Conservation (phyloP, 306 rosid genomes). For the Fragaria ananassa region DNA sequence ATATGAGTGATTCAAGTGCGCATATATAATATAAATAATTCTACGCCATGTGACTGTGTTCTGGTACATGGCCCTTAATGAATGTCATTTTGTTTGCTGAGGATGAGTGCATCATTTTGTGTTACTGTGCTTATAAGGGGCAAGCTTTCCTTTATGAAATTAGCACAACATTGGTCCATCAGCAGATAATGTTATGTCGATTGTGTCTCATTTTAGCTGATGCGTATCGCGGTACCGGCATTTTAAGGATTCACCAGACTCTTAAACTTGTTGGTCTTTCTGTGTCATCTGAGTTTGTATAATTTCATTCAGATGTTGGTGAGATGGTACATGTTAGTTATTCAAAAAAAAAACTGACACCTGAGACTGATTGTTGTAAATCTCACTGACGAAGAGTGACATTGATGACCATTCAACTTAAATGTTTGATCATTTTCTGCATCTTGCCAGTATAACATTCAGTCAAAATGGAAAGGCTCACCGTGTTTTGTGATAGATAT, state of each 20-base stretch:
- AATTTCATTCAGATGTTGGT: background rate
- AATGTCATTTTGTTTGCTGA: background rate
- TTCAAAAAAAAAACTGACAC: background rate
- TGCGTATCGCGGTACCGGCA: background rate
- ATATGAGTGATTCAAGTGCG: conserved; percentile 22
- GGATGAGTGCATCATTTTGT: background rate
- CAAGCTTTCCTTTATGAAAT: background rate
- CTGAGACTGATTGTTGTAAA: background rate
- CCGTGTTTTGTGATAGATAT: background rate
- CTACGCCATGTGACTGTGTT: background rate
- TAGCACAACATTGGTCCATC: background rate
- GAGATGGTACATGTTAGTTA: background rate
- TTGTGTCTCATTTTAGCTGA: background rate
- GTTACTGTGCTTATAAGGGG: background rate
- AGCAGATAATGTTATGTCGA: background rate
- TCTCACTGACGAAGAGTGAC: too few species aligned
- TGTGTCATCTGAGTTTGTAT: background rate
- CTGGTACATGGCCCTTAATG: background rate
- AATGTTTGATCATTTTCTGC: background rate
- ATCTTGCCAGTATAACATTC: background rate
- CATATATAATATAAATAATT: background rate
- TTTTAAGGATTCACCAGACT: background rate
- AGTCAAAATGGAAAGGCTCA: background rate
- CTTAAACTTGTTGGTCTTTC: background rate
- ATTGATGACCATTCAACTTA: background rate